Percentiles rank a stretch among this genome's conserved stretches.
Conservation (phyloP, 768 basidiomycete genomes). For the Trametes punicea region DNA sequence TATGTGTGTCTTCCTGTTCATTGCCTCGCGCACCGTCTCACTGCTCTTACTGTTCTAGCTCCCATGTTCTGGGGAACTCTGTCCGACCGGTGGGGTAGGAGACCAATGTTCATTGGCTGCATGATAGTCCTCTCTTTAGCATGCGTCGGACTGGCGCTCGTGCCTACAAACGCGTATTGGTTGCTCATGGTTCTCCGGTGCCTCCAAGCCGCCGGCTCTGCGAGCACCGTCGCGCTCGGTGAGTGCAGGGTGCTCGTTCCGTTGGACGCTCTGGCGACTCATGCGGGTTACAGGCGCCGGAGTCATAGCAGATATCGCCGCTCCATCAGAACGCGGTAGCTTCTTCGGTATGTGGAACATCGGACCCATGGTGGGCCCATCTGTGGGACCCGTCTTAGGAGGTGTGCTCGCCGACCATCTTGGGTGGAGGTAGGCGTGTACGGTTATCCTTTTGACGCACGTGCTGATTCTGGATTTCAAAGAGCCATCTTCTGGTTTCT, state of each 20-base stretch:
- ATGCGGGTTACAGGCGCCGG: conserved; percentile 51
- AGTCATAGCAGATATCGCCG: conserved; percentile 74
- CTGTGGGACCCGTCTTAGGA: conserved; percentile 48
- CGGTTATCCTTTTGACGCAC: not conserved
- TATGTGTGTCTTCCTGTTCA: conserved; percentile 39
- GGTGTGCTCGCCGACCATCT: conserved; percentile 33
- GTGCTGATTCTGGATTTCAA: not conserved
- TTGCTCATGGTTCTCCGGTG: conserved; percentile 76
- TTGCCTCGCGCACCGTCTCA: not conserved
- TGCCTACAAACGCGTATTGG: conserved; percentile 67
- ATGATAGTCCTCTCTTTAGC: conserved; percentile 59
- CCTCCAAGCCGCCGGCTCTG: conserved; percentile 74
- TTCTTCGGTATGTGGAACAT: conserved; percentile 66
- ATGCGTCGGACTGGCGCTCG: conserved; percentile 59
- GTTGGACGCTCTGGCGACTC: not conserved
- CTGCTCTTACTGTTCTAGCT: conserved; percentile 23
- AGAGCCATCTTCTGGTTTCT: conserved; percentile 45
- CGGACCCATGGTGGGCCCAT: conserved; percentile 57
- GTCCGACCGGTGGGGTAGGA: conserved; percentile 62
- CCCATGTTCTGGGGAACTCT: conserved; percentile 64
- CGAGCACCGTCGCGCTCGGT: conserved; percentile 77
- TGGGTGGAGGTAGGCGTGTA: conserved; percentile 30
- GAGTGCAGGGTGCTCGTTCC: conserved; percentile 6
- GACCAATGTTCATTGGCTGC: conserved; percentile 62
- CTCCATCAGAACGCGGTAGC: conserved; percentile 67